Evolutionary conservation across 352 stramenopile genomes (phyloP), one percentile per base, ranked within the genome.

Genomic region (Pythium rishiriense): DNA sequence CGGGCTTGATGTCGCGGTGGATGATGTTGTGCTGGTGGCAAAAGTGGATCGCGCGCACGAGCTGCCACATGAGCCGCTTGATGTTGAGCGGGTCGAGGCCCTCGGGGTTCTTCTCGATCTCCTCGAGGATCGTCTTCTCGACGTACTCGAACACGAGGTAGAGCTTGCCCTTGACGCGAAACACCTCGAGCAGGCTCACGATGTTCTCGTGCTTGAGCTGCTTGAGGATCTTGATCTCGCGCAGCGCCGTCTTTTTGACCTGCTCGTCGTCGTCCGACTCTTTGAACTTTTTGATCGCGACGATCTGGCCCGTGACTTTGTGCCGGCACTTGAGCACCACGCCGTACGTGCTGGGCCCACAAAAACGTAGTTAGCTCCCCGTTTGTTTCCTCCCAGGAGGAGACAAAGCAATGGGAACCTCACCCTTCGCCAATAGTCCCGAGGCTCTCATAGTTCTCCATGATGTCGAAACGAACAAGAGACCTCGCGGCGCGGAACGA

Each of bases 1-100:
- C 96, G 12, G 93, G 85, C 68, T 98, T 98, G 57, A 98, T 85
- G 69, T 98, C 94, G 29, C 94, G 84, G 64, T 98, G 94, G 60
- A 98, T 97, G 53, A 98, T 97, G 66, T 98, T 97, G 79, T 98
- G 96, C 46, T 87, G 83, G 66, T 98, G 95, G 81, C 96, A 98
- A 74, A 97, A 98, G 43, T 97, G 81, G 47, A 97, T 91, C 42
- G 79, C 80, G 21, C 81, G 82, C 25, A 91, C 75, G 55, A 95
- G 84, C 64, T 96, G 83, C 80, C 81, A 91, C 85, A 93, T 93
- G 58, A 96, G 75, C 15, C 76, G 75, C 48, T 91, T 90, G 55
- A 96, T 87, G 26, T 76, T 69, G 3, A 62, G 49, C 0, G 76
- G 63, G 1, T 91, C 81, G 21, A 97, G 71, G 0, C 90, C 90